A percentile compares a stretch with the other conserved stretches of the same genome.
These are phyloP conservation scores for Trametes pubescens DNA, from an alignment of 1,284 basidiomycete genomes.

Conservation along the genomic window DNA sequence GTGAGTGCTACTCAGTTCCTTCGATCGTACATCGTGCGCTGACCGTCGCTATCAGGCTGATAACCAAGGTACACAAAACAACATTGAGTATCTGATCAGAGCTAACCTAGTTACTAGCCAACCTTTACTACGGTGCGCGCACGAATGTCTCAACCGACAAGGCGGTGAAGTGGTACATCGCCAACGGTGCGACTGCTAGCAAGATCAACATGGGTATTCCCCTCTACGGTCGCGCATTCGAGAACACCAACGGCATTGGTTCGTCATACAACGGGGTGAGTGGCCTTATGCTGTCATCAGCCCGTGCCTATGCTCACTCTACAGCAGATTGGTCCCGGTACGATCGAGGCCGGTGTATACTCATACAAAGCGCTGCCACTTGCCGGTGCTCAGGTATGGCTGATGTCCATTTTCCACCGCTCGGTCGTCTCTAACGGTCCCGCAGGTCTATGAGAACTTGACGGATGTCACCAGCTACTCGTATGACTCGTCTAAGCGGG, in stretches of 20 bases:
- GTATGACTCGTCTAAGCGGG: slow-evolving; percentile 70
- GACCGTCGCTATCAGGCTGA: background rate
- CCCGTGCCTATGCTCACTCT: background rate
- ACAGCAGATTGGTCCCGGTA: slow-evolving; percentile 76
- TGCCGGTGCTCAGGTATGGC: slow-evolving; percentile 53
- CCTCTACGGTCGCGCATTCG: slow-evolving; percentile 87
- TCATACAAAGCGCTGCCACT: slow-evolving; percentile 82
- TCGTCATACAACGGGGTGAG: slow-evolving; percentile 74
- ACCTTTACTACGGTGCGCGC: slow-evolving; percentile 72
- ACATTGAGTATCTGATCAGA: too few species aligned
- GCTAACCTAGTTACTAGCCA: slow-evolving; percentile 50
- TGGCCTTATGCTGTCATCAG: background rate
- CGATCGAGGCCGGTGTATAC: slow-evolving; percentile 73
- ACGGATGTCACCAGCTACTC: slow-evolving; percentile 82
- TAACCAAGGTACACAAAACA: slow-evolving; percentile 4
- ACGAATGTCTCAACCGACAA: slow-evolving; percentile 75
- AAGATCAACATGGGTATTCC: slow-evolving; percentile 91
- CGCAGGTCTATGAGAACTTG: slow-evolving; percentile 71
- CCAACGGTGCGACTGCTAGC: slow-evolving; percentile 69
- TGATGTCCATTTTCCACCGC: background rate
- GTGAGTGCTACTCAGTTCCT: slow-evolving; percentile 34
- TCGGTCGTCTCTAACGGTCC: background rate
- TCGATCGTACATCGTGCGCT: background rate
- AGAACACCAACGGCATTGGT: slow-evolving; percentile 80
- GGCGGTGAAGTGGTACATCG: slow-evolving; percentile 73